A percentile compares a stretch with the other conserved stretches of the same genome.
These are phyloP conservation scores for Rutstroemia sydowiana DNA, from an alignment of 2,329 filamentous ascomycete species.

Conservation along the genomic window DNA sequence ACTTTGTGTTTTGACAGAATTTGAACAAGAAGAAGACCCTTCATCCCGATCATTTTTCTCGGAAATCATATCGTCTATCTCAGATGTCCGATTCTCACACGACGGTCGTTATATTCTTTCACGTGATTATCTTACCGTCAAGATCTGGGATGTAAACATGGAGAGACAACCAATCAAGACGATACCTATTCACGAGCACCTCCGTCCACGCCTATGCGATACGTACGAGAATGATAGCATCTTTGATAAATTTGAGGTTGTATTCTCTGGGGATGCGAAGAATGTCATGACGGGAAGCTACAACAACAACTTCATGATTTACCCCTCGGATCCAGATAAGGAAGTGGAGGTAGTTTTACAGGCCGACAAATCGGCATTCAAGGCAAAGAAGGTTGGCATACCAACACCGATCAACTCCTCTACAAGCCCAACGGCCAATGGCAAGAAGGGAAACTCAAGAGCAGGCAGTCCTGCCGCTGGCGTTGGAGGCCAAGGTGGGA, in stretches of 20 bases:
- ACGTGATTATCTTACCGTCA: constrained; percentile 95
- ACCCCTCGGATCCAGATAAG: constrained; percentile 90
- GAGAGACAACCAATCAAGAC: constrained; percentile 96
- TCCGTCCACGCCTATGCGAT: constrained; percentile 88
- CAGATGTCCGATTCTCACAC: constrained; percentile 93
- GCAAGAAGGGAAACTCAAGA: constrained; percentile 83
- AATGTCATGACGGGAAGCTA: constrained; percentile 99
- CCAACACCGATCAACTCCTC: constrained; percentile 90
- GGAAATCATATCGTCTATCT: constrained; percentile 98
- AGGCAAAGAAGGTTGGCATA: constrained; percentile 98
- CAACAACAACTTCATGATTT: constrained; percentile 99
- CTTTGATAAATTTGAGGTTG: constrained; percentile 99
- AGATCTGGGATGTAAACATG: constrained; percentile 99
- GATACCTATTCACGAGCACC: constrained; percentile 96
- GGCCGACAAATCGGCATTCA: constrained; percentile 98
- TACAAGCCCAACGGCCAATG: constrained; percentile 62
- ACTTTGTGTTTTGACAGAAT: constrained; percentile 69
- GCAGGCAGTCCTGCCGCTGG: constrained; percentile 78
- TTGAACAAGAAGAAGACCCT: constrained; percentile 97
- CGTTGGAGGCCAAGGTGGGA: constrained; percentile 68
- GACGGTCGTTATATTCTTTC: constrained; percentile 97
- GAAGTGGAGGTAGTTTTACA: constrained; percentile 96
- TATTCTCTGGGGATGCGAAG: constrained; percentile 96
- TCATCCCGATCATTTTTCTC: constrained; percentile 98
- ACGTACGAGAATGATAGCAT: constrained; percentile 99